Evolutionary conservation across 2,329 filamentous ascomycete genomes (phyloP).

Genomic region (Hymenoscyphus fructigenus): DNA sequence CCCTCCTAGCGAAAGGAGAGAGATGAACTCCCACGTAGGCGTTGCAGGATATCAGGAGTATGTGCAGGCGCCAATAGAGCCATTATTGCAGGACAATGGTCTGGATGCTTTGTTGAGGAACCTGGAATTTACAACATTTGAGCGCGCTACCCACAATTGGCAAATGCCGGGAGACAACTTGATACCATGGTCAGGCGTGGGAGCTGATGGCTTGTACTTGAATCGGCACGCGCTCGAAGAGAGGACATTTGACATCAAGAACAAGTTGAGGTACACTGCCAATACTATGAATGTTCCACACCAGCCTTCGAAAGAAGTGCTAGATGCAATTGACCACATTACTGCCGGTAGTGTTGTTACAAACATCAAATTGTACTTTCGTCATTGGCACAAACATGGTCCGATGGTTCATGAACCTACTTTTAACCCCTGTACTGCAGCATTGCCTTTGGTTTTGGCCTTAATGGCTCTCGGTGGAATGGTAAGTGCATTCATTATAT

Average conservation of each 20-base stretch:
- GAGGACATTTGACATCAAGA: conserved; percentile 31
- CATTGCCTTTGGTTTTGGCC: conserved; percentile 33
- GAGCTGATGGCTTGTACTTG: conserved; percentile 18
- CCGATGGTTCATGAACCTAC: conserved; percentile 35
- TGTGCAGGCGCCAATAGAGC: conserved; percentile 9
- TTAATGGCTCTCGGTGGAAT: conserved; percentile 36
- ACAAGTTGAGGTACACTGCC: conserved; percentile 32
- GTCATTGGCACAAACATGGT: conserved; percentile 36
- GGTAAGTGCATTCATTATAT: conserved; percentile 21
- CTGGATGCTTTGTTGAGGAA: conserved; percentile 29
- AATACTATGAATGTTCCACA: conserved; percentile 24
- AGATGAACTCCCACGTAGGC: neutral
- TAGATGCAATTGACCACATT: conserved; percentile 33
- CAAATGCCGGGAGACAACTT: conserved; percentile 28
- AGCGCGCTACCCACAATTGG: conserved; percentile 29
- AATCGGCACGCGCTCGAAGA: conserved; percentile 29
- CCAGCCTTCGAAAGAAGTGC: conserved; percentile 25
- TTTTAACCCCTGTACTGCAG: conserved; percentile 33
- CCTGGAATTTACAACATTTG: conserved; percentile 33
- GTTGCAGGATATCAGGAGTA: conserved; percentile 18
- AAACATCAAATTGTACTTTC: conserved; percentile 35
- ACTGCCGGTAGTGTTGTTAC: conserved; percentile 29
- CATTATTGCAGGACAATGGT: conserved; percentile 21
- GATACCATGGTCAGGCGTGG: conserved; percentile 25
- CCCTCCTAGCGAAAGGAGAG: neutral